Evolutionary conservation across 2,329 filamentous ascomycete species (phyloP).

Genomic region (Apiospora marii): DNA sequence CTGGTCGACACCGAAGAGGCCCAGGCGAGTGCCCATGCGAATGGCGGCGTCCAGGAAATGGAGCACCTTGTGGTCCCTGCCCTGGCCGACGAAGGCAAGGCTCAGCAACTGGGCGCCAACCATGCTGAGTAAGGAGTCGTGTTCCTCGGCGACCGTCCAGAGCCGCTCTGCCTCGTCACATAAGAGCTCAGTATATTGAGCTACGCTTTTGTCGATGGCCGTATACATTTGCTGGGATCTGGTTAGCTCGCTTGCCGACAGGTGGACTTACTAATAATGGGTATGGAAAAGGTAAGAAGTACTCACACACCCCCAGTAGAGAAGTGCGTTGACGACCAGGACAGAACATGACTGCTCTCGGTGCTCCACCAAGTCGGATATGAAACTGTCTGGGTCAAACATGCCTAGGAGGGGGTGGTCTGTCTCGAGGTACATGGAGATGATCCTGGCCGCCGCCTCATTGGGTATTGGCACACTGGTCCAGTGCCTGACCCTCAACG

Average conservation of each 20-base stretch:
- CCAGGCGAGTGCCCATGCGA: conserved; percentile 41
- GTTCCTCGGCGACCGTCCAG: conserved; percentile 32
- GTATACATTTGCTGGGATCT: conserved; percentile 46
- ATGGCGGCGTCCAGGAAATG: conserved; percentile 38
- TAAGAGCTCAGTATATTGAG: conserved; percentile 33
- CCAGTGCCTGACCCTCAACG: conserved; percentile 44
- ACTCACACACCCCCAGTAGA: conserved; percentile 44
- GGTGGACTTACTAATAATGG: no score
- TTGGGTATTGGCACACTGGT: conserved; percentile 42
- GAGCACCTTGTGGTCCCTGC: conserved; percentile 45
- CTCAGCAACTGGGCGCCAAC: conserved; percentile 44
- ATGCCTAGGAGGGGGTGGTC: conserved; percentile 48
- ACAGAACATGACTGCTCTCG: conserved; percentile 41
- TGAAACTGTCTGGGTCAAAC: conserved; percentile 45
- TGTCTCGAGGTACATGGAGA: conserved; percentile 47
- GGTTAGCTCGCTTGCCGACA: no score
- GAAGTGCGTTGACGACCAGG: conserved; percentile 45
- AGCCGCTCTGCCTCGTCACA: conserved; percentile 38
- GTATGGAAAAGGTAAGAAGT: no score
- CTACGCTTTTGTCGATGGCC: conserved; percentile 37
- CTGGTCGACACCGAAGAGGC: conserved; percentile 38
- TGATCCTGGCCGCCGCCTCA: conserved; percentile 39
- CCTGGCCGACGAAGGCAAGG: conserved; percentile 44
- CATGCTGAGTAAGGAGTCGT: conserved; percentile 38
- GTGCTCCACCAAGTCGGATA: conserved; percentile 41